These are phyloP conservation scores for Glaciozyma martinii DNA, from an alignment of 768 basidiomycete species.

Conservation along the genomic window DNA sequence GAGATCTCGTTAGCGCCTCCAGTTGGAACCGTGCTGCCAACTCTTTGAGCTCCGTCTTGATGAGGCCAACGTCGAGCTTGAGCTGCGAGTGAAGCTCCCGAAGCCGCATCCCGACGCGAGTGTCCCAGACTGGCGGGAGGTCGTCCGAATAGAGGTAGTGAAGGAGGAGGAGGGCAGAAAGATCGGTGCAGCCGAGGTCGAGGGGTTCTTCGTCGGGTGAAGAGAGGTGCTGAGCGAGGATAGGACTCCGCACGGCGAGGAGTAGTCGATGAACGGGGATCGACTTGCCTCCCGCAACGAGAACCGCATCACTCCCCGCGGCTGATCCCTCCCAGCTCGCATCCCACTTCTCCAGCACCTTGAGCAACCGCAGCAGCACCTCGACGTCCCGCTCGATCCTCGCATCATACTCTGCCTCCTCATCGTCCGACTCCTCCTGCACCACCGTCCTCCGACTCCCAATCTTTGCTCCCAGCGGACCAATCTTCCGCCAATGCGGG, in stretches of 20 bases:
- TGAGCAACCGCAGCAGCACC: slow-evolving; percentile 11
- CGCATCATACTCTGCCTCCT: slow-evolving; percentile 19
- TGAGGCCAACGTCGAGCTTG: slow-evolving; percentile 31
- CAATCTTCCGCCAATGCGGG: slow-evolving; percentile 48
- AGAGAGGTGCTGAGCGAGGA: slow-evolving; percentile 39
- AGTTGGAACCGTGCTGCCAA: slow-evolving; percentile 14
- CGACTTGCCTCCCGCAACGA: slow-evolving; percentile 40
- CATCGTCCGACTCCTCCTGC: slow-evolving; percentile 16
- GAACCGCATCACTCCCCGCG: slow-evolving; percentile 56
- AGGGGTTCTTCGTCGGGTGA: slow-evolving; percentile 12
- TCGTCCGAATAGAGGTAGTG: slow-evolving; percentile 84
- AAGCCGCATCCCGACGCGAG: slow-evolving; percentile 50
- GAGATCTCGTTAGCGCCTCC: not conserved
- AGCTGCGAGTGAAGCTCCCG: slow-evolving; percentile 36
- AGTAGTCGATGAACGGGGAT: slow-evolving; percentile 60
- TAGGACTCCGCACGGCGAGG: slow-evolving; percentile 53
- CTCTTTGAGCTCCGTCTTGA: slow-evolving; percentile 48
- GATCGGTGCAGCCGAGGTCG: slow-evolving; percentile 51
- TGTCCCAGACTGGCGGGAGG: slow-evolving; percentile 74
- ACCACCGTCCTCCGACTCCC: slow-evolving; percentile 33
- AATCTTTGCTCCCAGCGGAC: slow-evolving; percentile 28
- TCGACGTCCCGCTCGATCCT: slow-evolving; percentile 29
- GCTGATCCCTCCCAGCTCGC: slow-evolving; percentile 18
- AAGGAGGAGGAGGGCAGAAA: slow-evolving; percentile 65
- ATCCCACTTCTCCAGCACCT: slow-evolving; percentile 30